Base-by-base conservation (phyloP, 345 rosid genomes). In the Gossypium bickii region DNA sequence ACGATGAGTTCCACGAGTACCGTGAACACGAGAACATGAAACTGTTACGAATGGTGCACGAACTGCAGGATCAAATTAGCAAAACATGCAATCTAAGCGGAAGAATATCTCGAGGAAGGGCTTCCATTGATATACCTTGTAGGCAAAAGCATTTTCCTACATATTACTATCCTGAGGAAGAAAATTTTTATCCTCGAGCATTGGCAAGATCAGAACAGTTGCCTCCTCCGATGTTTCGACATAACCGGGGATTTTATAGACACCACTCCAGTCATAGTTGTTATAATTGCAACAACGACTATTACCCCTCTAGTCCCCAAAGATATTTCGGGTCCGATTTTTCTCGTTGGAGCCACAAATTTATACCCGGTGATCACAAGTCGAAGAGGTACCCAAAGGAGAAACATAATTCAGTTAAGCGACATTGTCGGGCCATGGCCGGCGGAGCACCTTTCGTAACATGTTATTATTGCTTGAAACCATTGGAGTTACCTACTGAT, bases 391-490 rank as follows among this genome's bases (percentile, higher is more conserved):
- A 83, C 17, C 12, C 22, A n/a, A 85, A 76, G 79, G 89, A 85
- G 77, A 83, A 82, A 80, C 82, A 72, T 76, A 77, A 74, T 58
- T 75, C 75, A 52, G 86, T 80, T 41, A 92, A 85, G 85, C 83
- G 90, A 73, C 89, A 86, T 77, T 66, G 87, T 71, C 82, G 88
- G 47, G 95, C 98, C 38, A 80, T 84, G 20, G 92, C 91, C 2
- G 98, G 97, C 57, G 98, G 92, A 3, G 97, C 95, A 4, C 98
- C 98, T 62, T 80, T 92, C 38, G 25, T 88, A 49, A 78, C 85
- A 76, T 94, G 98, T 80, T 81, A 81, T 80, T 8, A 11, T 45
- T 92, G 98, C 89, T 79, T 82, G 72, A 80, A 57, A 29, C 80
- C 70, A 73, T 78, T 94, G 74, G 92, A 85, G 80, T 76, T 92